Evolutionary conservation across 1,284 basidiomycete genomes (phyloP).

Genomic region (Pascua guehoae): DNA sequence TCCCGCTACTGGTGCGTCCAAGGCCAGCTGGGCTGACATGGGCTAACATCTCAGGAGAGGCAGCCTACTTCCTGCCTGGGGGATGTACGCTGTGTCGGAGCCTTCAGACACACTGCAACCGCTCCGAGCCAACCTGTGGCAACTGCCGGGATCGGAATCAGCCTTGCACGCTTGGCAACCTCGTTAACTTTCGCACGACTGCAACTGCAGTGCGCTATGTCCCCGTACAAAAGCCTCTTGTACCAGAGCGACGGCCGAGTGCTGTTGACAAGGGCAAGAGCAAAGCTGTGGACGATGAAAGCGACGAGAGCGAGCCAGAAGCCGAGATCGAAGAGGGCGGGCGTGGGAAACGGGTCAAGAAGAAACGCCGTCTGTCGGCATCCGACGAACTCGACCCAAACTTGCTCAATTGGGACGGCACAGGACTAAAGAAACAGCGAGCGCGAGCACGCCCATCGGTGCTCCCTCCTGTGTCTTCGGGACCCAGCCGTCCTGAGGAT

Average conservation of each 20-base stretch:
- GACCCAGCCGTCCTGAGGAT: slow-evolving; percentile 10
- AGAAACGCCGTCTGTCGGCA: slow-evolving; percentile 32
- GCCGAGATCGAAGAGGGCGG: slow-evolving; percentile 11
- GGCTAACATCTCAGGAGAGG: slow-evolving; percentile 20
- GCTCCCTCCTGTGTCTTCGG: neutral
- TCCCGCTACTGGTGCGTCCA: slow-evolving; percentile 4
- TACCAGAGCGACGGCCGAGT: neutral
- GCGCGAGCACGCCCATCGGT: neutral
- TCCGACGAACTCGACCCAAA: slow-evolving; percentile 28
- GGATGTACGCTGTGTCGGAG: slow-evolving; percentile 29
- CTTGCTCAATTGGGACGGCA: slow-evolving; percentile 18
- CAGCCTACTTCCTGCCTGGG: slow-evolving; percentile 35
- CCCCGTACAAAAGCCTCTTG: neutral
- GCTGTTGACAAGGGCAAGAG: slow-evolving; percentile 23
- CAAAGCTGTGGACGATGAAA: slow-evolving; percentile 7
- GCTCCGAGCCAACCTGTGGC: slow-evolving; percentile 28
- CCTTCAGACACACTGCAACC: slow-evolving; percentile 30
- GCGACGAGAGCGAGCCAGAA: slow-evolving; percentile 6
- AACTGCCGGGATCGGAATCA: slow-evolving; percentile 21
- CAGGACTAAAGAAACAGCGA: slow-evolving; percentile 3
- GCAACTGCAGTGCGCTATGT: neutral
- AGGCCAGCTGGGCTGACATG: neutral
- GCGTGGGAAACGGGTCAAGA: slow-evolving; percentile 26
- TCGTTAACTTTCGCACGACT: slow-evolving; percentile 14
- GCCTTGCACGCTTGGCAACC: slow-evolving; percentile 18